These are phyloP conservation scores for Alternaria conjuncta DNA, from an alignment of 2,329 filamentous ascomycete genomes.

Conservation along the genomic window DNA sequence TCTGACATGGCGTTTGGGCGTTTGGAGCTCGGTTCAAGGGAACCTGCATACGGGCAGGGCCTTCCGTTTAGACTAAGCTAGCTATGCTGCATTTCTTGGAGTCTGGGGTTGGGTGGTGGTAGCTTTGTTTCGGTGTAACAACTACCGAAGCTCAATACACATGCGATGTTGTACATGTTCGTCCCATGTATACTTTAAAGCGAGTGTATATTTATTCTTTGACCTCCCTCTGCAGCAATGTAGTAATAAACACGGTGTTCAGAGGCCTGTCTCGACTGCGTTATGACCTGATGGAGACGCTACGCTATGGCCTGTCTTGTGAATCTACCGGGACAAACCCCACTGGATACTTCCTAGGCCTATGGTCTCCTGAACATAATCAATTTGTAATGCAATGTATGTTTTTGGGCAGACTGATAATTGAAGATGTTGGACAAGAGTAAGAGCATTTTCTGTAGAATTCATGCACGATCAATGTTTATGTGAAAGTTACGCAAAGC, in stretches of 20 bases:
- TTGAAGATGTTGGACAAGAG: background rate
- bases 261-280: background rate
- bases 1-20: slow-evolving; percentile 4
- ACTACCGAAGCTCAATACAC: background rate
- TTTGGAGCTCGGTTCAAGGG: slow-evolving; percentile 1
- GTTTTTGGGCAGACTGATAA: background rate
- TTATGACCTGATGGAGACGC: background rate
- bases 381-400: background rate
- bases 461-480: background rate
- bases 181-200: background rate
- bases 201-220: background rate
- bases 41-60: slow-evolving; percentile 5
- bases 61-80: slow-evolving; percentile 13
- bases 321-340: background rate
- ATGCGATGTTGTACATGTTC: background rate
- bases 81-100: slow-evolving; percentile 10
- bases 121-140: background rate
- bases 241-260: background rate
- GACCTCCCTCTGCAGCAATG: background rate
- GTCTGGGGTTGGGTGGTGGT: slow-evolving; percentile 9
- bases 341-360: background rate
- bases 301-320: background rate
- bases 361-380: background rate
- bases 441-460: background rate
- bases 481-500: background rate